These are phyloP conservation scores for Linnemannia schmuckeri DNA, from an alignment of 192 early-diverging fungal genomes.

Conservation along the genomic window DNA sequence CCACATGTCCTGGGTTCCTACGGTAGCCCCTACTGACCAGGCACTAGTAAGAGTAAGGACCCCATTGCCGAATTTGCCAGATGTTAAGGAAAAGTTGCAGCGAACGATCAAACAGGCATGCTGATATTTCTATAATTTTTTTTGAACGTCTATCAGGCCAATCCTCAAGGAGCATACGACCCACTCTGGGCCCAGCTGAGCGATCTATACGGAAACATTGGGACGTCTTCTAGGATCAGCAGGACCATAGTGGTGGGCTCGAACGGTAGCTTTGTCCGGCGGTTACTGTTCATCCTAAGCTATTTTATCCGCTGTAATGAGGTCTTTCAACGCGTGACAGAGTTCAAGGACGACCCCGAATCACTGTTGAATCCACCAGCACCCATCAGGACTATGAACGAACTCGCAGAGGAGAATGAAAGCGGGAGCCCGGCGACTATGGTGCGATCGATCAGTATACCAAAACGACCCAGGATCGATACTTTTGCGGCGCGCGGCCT, in stretches of 20 bases:
- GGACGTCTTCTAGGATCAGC: slow-evolving; percentile 60
- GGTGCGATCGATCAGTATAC: slow-evolving; percentile 55
- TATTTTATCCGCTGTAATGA: slow-evolving; percentile 74
- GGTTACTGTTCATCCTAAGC: slow-evolving; percentile 64
- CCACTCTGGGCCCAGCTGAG: slow-evolving; percentile 72
- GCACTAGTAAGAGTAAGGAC: slow-evolving; percentile 50
- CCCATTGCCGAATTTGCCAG: not conserved
- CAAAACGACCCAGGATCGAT: slow-evolving; percentile 45
- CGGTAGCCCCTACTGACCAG: slow-evolving; percentile 62
- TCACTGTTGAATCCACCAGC: slow-evolving; percentile 37
- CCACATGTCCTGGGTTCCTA: slow-evolving; percentile 70
- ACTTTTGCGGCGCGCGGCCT: slow-evolving; percentile 32
- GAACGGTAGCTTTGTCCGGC: slow-evolving; percentile 60
- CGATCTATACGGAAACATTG: slow-evolving; percentile 68
- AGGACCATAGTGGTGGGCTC: slow-evolving; percentile 67
- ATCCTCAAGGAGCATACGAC: slow-evolving; percentile 62
- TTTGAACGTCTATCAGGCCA: slow-evolving; percentile 13
- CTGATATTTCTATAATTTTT: not conserved
- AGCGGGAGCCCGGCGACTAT: slow-evolving; percentile 50
- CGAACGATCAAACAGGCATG: not conserved
- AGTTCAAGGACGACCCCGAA: slow-evolving; percentile 46
- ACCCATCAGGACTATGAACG: slow-evolving; percentile 17
- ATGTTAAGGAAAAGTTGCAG: not conserved
- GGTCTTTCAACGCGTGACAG: slow-evolving; percentile 62
- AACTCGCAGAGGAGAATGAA: slow-evolving; percentile 44